These are phyloP conservation scores for Rhodotorula paludigena DNA, from an alignment of 768 basidiomycete genomes.

Conservation along the genomic window DNA sequence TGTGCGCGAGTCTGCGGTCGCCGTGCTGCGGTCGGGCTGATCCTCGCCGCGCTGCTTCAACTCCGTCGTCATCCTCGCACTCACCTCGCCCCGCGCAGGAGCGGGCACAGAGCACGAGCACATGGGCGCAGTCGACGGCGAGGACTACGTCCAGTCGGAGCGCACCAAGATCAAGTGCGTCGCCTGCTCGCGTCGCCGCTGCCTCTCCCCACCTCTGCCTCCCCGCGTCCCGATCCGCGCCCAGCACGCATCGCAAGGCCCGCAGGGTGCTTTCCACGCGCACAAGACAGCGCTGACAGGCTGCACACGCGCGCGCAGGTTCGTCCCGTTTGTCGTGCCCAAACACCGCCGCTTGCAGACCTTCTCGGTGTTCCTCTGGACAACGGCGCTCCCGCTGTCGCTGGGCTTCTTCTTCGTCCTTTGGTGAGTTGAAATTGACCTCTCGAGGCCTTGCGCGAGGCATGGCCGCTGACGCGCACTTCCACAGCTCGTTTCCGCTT, in stretches of 20 bases:
- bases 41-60: no score
- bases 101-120: no score
- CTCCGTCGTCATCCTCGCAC: background rate
- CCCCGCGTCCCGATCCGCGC: background rate
- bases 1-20: no score
- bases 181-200: background rate
- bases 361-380: conserved; percentile 80
- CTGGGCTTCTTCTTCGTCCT: conserved; percentile 68
- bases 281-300: background rate
- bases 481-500: conserved; percentile 80
- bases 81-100: background rate
- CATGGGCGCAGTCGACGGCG: background rate
- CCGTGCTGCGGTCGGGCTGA: no score
- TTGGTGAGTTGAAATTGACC: conserved; percentile 54
- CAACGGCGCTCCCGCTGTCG: conserved; percentile 67
- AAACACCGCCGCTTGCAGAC: conserved; percentile 73
- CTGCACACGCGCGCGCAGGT: conserved; percentile 46
- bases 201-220: background rate
- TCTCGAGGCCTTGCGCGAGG: background rate
- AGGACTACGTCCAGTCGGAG: background rate
- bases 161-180: conserved; percentile 21
- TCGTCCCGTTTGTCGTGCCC: conserved; percentile 81
- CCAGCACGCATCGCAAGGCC: background rate
- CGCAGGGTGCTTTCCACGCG: no score
- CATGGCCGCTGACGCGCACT: no score